Evolutionary conservation across 495 filamentous ascomycete species (phyloP), one percentile per base, ranked within the genome.

Genomic region (Trichoderma reesei): DNA sequence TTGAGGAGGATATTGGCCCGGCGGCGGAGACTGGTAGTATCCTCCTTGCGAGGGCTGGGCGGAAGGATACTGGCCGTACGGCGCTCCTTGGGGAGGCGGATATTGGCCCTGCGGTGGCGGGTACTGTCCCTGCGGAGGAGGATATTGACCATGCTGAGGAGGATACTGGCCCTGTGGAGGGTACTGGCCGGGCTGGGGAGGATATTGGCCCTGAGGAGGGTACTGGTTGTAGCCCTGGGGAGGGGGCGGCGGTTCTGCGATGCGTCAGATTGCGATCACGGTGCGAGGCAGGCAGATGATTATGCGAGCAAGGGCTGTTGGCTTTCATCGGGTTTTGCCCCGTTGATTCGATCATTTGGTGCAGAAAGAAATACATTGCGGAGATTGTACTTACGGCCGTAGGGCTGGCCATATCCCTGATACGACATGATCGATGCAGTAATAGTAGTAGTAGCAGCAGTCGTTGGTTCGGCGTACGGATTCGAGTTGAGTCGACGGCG

Each of bases 21-120:
- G 64, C 54, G 65, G 63, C 4, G 67, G 68, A 26, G 26, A 26
- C 1, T 26, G 26, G 26, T 26, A 26, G 56, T 67, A 65, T 26
- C 26, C 26, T 26, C 26, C 26, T 1, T 26, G 26, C 26, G 26
- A 1, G 26, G 26, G 1, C 26, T 26, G 26, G 26, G 26, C 26
- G 26, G 26, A 1, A 26, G 26, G 26, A 26, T 26, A 26, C 62
- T 66, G 66, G n/a, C 68, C 66, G 41, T 62, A 59, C 5, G 36
- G 34, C 48, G 7, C 41, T 26, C 26, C 26, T 31, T 71, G 69
- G 33, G 66, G 66, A 54, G 74, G 73, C 31, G 76, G 71, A 38
- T 71, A 72, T 37, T 79, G 78, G 37, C 76, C 77, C n/a, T 70
- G 70, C n/a, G 74, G 77, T 63, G 75, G 74, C 39, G 78, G 76